A percentile compares a stretch with the other conserved stretches of the same genome.
These are phyloP conservation scores for Fonsecaea nubica DNA, from an alignment of 2,329 filamentous ascomycete genomes.

Conservation along the genomic window DNA sequence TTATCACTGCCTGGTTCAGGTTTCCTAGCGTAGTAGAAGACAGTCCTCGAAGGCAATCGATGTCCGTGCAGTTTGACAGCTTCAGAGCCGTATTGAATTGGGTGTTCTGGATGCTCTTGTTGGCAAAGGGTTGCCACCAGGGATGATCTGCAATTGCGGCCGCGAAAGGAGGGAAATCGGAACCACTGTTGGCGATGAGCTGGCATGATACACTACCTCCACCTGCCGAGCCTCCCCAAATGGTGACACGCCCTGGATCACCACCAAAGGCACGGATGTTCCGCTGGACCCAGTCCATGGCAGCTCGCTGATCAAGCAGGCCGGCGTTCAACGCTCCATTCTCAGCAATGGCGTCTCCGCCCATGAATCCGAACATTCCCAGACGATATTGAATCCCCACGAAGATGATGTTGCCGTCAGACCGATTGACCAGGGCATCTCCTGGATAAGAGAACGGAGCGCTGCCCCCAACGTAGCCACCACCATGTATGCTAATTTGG, in stretches of 20 bases:
- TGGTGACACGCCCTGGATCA: slow-evolving; percentile 46
- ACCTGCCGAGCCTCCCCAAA: slow-evolving; percentile 44
- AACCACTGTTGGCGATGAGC: slow-evolving; percentile 49
- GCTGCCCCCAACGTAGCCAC: slow-evolving; percentile 38
- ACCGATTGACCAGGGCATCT: slow-evolving; percentile 34
- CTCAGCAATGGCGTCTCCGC: slow-evolving; percentile 17
- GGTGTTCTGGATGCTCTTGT: slow-evolving; percentile 43
- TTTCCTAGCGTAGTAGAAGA: slow-evolving; percentile 18
- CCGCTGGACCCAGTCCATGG: slow-evolving; percentile 47
- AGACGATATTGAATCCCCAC: slow-evolving; percentile 81
- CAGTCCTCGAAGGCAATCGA: slow-evolving; percentile 22
- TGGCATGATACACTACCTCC: slow-evolving; percentile 36
- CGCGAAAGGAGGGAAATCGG: slow-evolving; percentile 49
- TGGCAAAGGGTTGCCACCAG: slow-evolving; percentile 47
- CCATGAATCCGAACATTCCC: slow-evolving; percentile 72
- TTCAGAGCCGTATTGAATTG: slow-evolving; percentile 53
- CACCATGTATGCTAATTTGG: slow-evolving; percentile 35
- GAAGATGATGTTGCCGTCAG: slow-evolving; percentile 57
- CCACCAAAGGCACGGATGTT: slow-evolving; percentile 49
- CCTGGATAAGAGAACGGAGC: slow-evolving; percentile 29
- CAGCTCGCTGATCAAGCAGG: slow-evolving; percentile 48
- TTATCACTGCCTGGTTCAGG: slow-evolving; percentile 23
- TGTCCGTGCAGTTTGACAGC: slow-evolving; percentile 51
- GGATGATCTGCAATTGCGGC: slow-evolving; percentile 51
- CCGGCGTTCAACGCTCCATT: slow-evolving; percentile 42